Evolutionary conservation across 768 basidiomycete genomes (phyloP).

Genomic region (Mycena maculata): DNA sequence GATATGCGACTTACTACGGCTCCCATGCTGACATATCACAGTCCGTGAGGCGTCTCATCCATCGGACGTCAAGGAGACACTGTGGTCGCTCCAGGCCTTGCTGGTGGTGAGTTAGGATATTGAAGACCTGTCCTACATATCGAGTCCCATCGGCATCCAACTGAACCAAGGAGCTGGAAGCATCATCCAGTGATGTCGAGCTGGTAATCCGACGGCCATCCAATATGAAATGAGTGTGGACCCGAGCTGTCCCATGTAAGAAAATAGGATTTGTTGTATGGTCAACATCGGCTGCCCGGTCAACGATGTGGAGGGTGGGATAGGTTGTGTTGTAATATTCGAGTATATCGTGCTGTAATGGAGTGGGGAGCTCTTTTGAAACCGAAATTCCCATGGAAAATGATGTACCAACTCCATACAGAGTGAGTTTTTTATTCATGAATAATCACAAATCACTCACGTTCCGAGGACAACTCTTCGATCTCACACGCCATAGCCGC

Average conservation of each 20-base stretch:
- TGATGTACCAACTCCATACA: background rate
- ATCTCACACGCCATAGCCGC: constrained; percentile 7
- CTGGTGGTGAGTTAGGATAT: constrained; percentile 22
- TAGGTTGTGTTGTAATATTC: background rate
- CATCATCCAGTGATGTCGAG: background rate
- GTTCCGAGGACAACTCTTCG: background rate
- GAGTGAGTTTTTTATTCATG: background rate
- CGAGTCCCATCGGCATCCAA: constrained; percentile 11
- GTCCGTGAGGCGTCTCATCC: constrained; percentile 8
- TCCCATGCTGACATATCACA: constrained; percentile 20
- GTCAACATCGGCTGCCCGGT: background rate
- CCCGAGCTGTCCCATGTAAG: background rate
- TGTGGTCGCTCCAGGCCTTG: background rate
- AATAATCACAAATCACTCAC: background rate
- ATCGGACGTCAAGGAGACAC: constrained; percentile 7
- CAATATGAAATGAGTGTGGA: background rate
- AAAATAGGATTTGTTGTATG: background rate
- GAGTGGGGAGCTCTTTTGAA: background rate
- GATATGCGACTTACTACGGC: constrained; percentile 7
- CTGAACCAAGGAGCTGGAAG: background rate
- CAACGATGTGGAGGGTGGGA: background rate
- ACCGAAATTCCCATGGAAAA: constrained; percentile 5
- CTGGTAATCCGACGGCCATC: too few species aligned
- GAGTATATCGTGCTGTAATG: background rate
- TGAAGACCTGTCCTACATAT: constrained; percentile 21